Conservation (phyloP, 192 early-diverging fungal species). For the Helicostylum pulchrum region DNA sequence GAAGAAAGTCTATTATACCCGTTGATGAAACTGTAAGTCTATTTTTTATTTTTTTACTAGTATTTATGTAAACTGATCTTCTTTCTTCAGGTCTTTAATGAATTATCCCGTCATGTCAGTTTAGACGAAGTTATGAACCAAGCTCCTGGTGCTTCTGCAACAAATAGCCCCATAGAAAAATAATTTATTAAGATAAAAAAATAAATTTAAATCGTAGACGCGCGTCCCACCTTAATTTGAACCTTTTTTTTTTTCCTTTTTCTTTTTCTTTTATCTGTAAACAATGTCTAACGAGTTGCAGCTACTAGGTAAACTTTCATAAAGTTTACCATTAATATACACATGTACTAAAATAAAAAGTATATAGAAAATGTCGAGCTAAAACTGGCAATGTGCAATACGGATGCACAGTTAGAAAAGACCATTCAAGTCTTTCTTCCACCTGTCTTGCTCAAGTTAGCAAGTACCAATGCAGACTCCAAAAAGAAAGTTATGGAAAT, state of each 20-base stretch:
- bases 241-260: neutral
- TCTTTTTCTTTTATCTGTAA: neutral
- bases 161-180: conserved; percentile 4
- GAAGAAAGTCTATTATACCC: conserved; percentile 63
- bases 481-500: conserved; percentile 66
- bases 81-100: conserved; percentile 48
- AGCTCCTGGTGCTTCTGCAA: conserved; percentile 19
- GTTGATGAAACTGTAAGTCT: conserved; percentile 54
- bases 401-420: conserved; percentile 61
- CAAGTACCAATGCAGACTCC: conserved; percentile 41
- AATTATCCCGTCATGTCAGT: conserved; percentile 51
- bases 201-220: neutral
- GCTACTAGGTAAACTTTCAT: conserved; percentile 25
- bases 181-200: neutral
- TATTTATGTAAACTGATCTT: neutral
- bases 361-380: conserved; percentile 73
- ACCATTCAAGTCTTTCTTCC: conserved; percentile 59
- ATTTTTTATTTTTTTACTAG: neutral
- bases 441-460: conserved; percentile 69
- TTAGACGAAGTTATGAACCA: conserved; percentile 49
- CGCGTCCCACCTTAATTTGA: conserved; percentile 2
- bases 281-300: conserved; percentile 28
- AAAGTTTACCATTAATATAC: neutral
- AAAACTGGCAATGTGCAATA: conserved; percentile 68
- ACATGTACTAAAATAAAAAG: too few species aligned